A percentile compares a stretch with the other conserved stretches of the same genome.
phyloP scores from a whole-genome alignment of 2,329 filamentous ascomycete species.

The Truncatella angustata region DNA sequence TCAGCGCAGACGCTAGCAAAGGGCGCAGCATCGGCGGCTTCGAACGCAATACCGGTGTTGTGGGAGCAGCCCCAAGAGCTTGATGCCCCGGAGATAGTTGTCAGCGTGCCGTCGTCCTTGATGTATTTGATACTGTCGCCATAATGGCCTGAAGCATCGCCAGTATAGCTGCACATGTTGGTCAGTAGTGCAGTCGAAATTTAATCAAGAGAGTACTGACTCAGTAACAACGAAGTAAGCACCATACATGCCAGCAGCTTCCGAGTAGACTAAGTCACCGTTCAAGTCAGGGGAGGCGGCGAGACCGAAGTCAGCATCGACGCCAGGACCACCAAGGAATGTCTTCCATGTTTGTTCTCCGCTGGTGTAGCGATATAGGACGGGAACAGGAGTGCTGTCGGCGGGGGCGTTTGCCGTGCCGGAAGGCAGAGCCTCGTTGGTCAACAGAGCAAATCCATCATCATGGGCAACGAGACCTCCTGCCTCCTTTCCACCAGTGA shows the following conservation, averaged over 20 bases:
- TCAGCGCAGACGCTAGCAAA: constrained; percentile 60
- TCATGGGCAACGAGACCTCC: constrained; percentile 61
- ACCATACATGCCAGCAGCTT: constrained; percentile 53
- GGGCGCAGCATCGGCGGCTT: constrained; percentile 55
- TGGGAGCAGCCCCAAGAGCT: constrained; percentile 61
- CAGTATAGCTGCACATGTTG: constrained; percentile 39
- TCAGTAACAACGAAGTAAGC: constrained; percentile 62
- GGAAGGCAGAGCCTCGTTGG: constrained; percentile 53
- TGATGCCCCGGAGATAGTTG: constrained; percentile 50
- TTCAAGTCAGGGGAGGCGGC: constrained; percentile 57
- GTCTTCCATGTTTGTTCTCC: constrained; percentile 58
- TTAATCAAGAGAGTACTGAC: background rate
- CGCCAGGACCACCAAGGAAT: constrained; percentile 55
- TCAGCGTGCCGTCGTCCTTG: constrained; percentile 48
- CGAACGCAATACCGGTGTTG: constrained; percentile 64
- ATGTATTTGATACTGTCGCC: constrained; percentile 49
- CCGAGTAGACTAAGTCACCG: constrained; percentile 60
- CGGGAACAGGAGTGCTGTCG: constrained; percentile 48
- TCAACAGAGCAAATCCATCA: constrained; percentile 62
- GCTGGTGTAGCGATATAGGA: constrained; percentile 57
- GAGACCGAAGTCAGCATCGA: constrained; percentile 44
- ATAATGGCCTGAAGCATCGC: constrained; percentile 53
- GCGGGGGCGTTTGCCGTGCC: constrained; percentile 47
- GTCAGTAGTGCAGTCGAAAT: background rate
- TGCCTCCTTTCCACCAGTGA: constrained; percentile 55